Percentiles rank a stretch among this genome's conserved stretches.
These are phyloP conservation scores for Hypomontagnella submonticulosa DNA, from an alignment of 495 filamentous ascomycete species.

Conservation along the genomic window DNA sequence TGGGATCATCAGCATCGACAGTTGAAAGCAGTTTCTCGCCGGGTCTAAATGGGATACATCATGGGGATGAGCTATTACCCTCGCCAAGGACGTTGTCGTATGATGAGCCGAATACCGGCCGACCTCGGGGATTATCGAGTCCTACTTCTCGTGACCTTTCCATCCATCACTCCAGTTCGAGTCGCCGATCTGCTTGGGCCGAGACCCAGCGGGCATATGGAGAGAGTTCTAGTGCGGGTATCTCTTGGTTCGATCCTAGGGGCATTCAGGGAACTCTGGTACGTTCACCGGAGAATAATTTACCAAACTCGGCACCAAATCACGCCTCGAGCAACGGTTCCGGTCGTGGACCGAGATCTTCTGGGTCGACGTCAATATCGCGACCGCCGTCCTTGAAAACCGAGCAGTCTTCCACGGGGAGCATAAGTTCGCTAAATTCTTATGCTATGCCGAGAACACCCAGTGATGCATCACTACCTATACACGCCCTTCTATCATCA, in stretches of 20 bases:
- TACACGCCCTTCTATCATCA: conserved; percentile 57
- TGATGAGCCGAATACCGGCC: conserved; percentile 33
- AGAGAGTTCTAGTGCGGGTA: conserved; percentile 15
- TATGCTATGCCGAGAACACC: conserved; percentile 52
- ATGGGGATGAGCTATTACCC: conserved; percentile 49
- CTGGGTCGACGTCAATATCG: conserved; percentile 40
- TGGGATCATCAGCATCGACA: conserved; percentile 53
- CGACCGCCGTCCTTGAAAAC: conserved; percentile 50
- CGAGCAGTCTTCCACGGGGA: conserved; percentile 54
- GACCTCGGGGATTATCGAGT: conserved; percentile 43
- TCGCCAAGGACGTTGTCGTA: conserved; percentile 46
- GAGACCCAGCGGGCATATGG: conserved; percentile 35
- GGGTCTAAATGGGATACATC: conserved; percentile 35
- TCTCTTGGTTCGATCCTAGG: conserved; percentile 46
- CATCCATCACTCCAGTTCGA: conserved; percentile 10
- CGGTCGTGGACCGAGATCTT: conserved; percentile 39
- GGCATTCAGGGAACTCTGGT: conserved; percentile 29
- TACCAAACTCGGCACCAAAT: conserved; percentile 22
- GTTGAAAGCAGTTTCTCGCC: conserved; percentile 49
- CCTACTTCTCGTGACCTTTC: conserved; percentile 43
- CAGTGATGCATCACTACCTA: conserved; percentile 57
- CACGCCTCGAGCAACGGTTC: conserved; percentile 20
- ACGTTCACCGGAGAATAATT: conserved; percentile 41
- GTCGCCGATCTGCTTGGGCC: conserved; percentile 34
- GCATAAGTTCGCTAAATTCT: conserved; percentile 47